Base-by-base conservation (phyloP, 176 grass and related monocot species). In the Pharus latifolius region DNA sequence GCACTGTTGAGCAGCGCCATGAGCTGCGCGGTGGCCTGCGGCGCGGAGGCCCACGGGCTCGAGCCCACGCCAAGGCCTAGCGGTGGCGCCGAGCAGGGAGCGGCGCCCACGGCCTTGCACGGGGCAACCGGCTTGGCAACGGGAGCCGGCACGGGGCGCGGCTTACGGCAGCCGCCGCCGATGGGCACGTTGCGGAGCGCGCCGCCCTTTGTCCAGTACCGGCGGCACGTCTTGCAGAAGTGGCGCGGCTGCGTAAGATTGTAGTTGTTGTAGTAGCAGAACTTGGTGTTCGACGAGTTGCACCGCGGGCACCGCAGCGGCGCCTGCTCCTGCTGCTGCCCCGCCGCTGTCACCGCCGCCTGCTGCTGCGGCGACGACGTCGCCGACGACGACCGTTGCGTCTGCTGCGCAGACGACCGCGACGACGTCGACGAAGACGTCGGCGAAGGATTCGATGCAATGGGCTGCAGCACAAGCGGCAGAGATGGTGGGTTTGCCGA, bases 201-300 rank as follows among this genome's bases (percentile, higher is more conserved):
- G 65, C 88, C 88, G 60, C 88, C 88, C 78, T 91, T 86, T 75
- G 88, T 91, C 88, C 88, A 91, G 83, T 91, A 91, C 7, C 88
- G 88, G 65, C 88, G 88, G 88, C 88, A 91, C 2, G 88, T 91
- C 83, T 86, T 91, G 83, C 88, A 91, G 88, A 91, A 91, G 79
- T 91, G 88, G 75, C 88, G 83, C 12, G 88, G 88, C 79, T 91
- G 88, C 52, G 88, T 83, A 49, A 80, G 83, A 79, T 83, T 86
- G 70, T 87, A 86, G 79, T 91, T 91, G 79, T 91, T 91, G 88
- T 87, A 91, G 83, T 91, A 91, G 83, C 88, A 91, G 83, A 91
- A 91, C 80, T 91, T 91, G 83, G 88, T 91, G 83, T 91, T 87
- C 50, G 88, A 68, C 20, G 88, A 91, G 70, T 91, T 75, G 52